Percentiles rank a stretch among this genome's conserved stretches.
These are phyloP conservation scores for Suillus decipiens DNA, from an alignment of 768 basidiomycete species.

Conservation along the genomic window DNA sequence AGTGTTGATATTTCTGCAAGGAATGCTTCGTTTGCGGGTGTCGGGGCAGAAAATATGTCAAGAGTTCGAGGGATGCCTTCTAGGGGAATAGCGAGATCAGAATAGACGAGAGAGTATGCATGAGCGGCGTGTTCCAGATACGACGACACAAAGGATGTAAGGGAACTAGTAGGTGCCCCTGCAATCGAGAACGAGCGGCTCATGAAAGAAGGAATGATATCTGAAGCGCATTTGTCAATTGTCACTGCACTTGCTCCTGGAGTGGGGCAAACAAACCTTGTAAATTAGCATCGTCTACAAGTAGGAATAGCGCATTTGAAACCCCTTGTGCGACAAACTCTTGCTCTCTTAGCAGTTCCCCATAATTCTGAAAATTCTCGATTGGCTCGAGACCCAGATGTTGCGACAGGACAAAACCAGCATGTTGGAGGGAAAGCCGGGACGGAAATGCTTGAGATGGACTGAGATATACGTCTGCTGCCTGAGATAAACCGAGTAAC, in stretches of 20 bases:
- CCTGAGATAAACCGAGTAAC: slow-evolving; percentile 41
- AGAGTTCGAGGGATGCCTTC: slow-evolving; percentile 36
- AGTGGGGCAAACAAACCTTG: slow-evolving; percentile 43
- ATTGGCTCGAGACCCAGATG: slow-evolving; percentile 74
- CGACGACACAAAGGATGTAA: slow-evolving; percentile 56
- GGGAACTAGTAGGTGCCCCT: slow-evolving; percentile 32
- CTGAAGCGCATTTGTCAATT: slow-evolving; percentile 33
- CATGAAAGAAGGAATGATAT: slow-evolving; percentile 55
- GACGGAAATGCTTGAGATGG: slow-evolving; percentile 43
- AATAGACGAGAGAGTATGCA: slow-evolving; percentile 56
- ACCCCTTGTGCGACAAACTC: slow-evolving; percentile 59
- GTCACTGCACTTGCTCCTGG: slow-evolving; percentile 8
- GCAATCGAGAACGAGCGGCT: slow-evolving; percentile 48
- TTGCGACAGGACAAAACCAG: slow-evolving; percentile 60
- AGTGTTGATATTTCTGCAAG: slow-evolving; percentile 45
- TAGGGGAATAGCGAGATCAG: slow-evolving; percentile 34
- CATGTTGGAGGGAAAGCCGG: slow-evolving; percentile 50
- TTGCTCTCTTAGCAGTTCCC: slow-evolving; percentile 36
- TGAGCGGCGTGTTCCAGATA: slow-evolving; percentile 60
- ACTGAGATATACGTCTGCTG: slow-evolving; percentile 61
- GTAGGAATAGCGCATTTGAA: slow-evolving; percentile 53
- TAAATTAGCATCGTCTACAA: slow-evolving; percentile 55
- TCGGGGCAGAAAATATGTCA: slow-evolving; percentile 43
- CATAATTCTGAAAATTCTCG: slow-evolving; percentile 47
- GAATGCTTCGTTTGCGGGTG: slow-evolving; percentile 41